Evolutionary conservation across 78 protist genomes (phyloP).

Genomic region (Parvularia atlantis): DNA sequence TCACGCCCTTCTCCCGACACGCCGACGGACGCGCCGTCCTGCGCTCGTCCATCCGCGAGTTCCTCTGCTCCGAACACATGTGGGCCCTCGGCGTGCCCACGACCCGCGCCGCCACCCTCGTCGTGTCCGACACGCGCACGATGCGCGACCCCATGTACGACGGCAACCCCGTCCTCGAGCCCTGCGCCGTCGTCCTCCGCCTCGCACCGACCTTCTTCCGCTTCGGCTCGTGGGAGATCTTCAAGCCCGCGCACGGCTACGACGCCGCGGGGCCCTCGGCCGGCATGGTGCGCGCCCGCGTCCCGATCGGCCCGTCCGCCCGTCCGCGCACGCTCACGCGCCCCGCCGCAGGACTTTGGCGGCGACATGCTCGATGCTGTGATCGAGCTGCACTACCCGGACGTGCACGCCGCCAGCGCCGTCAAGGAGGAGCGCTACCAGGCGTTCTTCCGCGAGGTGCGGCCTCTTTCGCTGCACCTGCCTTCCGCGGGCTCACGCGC

Average conservation of each 20-base stretch:
- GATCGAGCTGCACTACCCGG: background rate
- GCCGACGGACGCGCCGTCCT: constrained; percentile 72
- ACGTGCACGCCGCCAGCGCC: background rate
- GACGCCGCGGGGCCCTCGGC: no score
- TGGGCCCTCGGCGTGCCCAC: constrained; percentile 35
- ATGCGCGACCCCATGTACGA: constrained; percentile 24
- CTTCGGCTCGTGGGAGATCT: constrained; percentile 53
- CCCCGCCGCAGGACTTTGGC: no score
- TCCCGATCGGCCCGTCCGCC: no score
- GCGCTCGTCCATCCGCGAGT: constrained; percentile 62
- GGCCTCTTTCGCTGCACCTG: no score
- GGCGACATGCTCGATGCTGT: background rate
- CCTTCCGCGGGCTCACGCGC: background rate
- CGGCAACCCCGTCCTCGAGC: constrained; percentile 24
- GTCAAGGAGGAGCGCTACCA: constrained; percentile 1
- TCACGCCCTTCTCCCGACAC: constrained; percentile 56
- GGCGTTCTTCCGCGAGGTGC: background rate
- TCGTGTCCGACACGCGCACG: constrained; percentile 9
- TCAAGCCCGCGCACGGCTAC: background rate
- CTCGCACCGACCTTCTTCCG: constrained; percentile 52
- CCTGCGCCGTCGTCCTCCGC: constrained; percentile 54
- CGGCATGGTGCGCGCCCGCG: no score
- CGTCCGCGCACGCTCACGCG: no score
- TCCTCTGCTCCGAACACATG: constrained; percentile 48
- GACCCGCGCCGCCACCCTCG: constrained; percentile 48